phyloP scores from a whole-genome alignment of 345 rosid genomes.

The Boechera stricta region DNA sequence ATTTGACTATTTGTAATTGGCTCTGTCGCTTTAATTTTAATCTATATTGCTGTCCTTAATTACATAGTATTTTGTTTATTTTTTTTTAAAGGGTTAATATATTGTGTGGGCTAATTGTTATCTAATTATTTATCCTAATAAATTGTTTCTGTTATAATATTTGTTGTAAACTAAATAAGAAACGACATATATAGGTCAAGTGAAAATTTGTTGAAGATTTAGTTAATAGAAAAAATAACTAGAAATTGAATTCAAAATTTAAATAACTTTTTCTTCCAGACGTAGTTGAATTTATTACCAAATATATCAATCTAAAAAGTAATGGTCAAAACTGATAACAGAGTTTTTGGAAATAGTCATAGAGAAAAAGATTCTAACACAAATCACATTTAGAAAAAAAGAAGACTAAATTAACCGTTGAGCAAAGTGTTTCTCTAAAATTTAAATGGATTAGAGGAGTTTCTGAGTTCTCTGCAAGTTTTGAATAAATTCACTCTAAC shows the following conservation, averaged over 20 bases:
- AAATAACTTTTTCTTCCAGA: background rate
- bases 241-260: no score
- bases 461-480: conserved; percentile 6
- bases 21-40: no score
- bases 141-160: background rate
- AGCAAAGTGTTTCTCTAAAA: background rate
- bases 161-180: background rate
- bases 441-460: conserved; percentile 28
- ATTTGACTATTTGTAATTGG: no score
- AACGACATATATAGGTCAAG: background rate
- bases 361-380: background rate
- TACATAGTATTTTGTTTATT: no score
- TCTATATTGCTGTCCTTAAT: no score
- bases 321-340: background rate
- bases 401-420: background rate
- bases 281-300: background rate
- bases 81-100: no score
- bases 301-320: no score
- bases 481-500: conserved; percentile 32
- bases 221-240: background rate
- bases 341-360: background rate
- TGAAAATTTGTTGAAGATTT: background rate
- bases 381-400: background rate
- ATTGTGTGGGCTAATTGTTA: no score
- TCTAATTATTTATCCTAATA: background rate